Conservation (phyloP, 2,329 filamentous ascomycete genomes). For the Cercospora nicotianae region DNA sequence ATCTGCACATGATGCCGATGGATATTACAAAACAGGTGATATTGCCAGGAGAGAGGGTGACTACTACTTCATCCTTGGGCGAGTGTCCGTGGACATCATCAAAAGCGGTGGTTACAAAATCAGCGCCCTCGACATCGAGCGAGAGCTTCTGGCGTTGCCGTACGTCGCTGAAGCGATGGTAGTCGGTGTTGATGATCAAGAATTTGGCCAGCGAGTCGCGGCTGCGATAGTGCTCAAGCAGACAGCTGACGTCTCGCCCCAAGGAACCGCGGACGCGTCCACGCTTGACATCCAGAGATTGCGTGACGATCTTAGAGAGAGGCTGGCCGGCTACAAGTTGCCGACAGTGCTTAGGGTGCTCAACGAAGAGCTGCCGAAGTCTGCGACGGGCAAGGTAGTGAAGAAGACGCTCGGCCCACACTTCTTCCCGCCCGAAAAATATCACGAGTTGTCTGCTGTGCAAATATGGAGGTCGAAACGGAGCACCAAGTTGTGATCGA, state of each 20-base stretch:
- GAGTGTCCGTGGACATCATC: constrained; percentile 56
- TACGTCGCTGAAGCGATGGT: constrained; percentile 55
- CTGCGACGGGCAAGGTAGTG: constrained; percentile 52
- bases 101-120: constrained; percentile 59
- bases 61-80: constrained; percentile 56
- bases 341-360: constrained; percentile 50
- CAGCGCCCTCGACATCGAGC: constrained; percentile 56
- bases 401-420: constrained; percentile 45
- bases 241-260: constrained; percentile 30
- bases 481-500: constrained; percentile 24
- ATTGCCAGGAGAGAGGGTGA: constrained; percentile 43
- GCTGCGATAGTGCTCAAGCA: constrained; percentile 50
- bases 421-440: constrained; percentile 34
- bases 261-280: constrained; percentile 24
- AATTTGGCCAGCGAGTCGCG: constrained; percentile 58
- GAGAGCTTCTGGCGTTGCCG: constrained; percentile 52
- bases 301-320: constrained; percentile 46
- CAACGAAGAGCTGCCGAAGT: constrained; percentile 51
- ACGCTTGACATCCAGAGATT: constrained; percentile 45
- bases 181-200: constrained; percentile 54
- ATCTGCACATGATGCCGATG: constrained; percentile 34
- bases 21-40: constrained; percentile 39
- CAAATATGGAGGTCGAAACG: constrained; percentile 32
- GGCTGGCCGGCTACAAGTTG: constrained; percentile 52
- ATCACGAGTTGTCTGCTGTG: constrained; percentile 26